A percentile compares a stretch with the other conserved stretches of the same genome.
Evolutionary conservation across 148 eudicot genomes (phyloP).

Genomic region (Polygonum aviculare): DNA sequence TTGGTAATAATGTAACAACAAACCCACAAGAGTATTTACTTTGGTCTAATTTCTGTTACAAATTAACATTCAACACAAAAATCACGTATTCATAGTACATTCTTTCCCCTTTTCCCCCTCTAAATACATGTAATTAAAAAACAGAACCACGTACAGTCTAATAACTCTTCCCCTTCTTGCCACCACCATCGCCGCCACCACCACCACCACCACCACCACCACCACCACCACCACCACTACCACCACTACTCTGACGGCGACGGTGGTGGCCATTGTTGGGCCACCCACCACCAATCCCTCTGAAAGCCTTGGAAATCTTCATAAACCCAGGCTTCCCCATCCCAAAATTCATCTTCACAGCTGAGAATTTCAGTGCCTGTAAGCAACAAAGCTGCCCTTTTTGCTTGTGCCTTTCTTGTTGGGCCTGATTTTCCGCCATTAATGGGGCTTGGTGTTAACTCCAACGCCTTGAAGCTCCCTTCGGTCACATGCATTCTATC

Average conservation of each 20-base stretch:
- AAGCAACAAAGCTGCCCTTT: slow-evolving; percentile 63
- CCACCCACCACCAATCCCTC: slow-evolving; percentile 65
- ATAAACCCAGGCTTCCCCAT: slow-evolving; percentile 54
- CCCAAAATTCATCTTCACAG: slow-evolving; percentile 79
- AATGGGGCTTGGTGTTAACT: not conserved
- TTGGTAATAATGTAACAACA: not conserved
- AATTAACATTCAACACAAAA: not conserved
- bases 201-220: slow-evolving; percentile 38
- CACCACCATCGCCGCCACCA: not conserved
- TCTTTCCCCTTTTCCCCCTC: not conserved
- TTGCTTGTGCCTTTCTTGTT: not conserved
- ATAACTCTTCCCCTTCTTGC: slow-evolving; percentile 14
- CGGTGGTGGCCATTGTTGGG: slow-evolving; percentile 28
- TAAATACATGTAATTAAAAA: not conserved
- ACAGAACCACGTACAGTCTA: not conserved
- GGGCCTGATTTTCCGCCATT: slow-evolving; percentile 4
- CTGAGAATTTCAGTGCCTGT: slow-evolving; percentile 72
- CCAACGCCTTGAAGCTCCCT: not conserved
- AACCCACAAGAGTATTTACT: not conserved
- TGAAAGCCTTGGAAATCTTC: slow-evolving; percentile 64
- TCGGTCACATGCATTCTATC: too few relatives aligned
- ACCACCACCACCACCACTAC: not conserved
- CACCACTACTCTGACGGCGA: slow-evolving; percentile 8
- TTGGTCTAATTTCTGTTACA: not conserved
- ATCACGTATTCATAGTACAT: not conserved